A percentile compares a stretch with the other conserved stretches of the same genome.
phyloP scores from a whole-genome alignment of 2,329 filamentous ascomycete species.

The Botrytis porri region DNA sequence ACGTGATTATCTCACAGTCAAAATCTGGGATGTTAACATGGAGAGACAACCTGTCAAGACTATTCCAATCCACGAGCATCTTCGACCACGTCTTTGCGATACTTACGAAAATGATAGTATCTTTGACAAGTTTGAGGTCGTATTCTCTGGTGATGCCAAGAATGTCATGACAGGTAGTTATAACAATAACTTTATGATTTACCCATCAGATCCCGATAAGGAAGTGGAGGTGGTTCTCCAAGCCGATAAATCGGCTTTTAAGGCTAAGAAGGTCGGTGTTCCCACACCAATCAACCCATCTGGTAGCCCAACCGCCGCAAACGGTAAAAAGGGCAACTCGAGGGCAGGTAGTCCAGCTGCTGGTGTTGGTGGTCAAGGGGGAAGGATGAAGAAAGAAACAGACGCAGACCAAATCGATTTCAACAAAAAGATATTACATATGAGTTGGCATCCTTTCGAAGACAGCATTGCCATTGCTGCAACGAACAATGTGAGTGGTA shows the following conservation, averaged over 20 bases:
- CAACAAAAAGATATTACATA: conserved; percentile 99
- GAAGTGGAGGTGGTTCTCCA: conserved; percentile 97
- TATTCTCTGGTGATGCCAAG: conserved; percentile 96
- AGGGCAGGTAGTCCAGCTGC: conserved; percentile 84
- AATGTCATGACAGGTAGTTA: conserved; percentile 99
- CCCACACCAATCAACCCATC: conserved; percentile 92
- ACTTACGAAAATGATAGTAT: conserved; percentile 99
- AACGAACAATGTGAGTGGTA: conserved; percentile 87
- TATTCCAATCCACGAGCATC: conserved; percentile 96
- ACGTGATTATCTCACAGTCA: conserved; percentile 95
- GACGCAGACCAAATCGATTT: conserved; percentile 99
- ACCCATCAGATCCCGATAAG: conserved; percentile 91
- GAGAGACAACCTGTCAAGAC: conserved; percentile 96
- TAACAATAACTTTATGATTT: conserved; percentile 99
- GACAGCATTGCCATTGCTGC: conserved; percentile 99
- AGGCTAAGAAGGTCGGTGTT: conserved; percentile 98
- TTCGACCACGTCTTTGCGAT: conserved; percentile 89
- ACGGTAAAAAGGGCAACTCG: conserved; percentile 83
- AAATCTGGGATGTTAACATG: conserved; percentile 99
- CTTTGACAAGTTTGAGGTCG: conserved; percentile 99
- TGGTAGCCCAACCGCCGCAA: conserved; percentile 66
- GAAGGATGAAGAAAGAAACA: conserved; percentile 97
- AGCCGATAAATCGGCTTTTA: conserved; percentile 98
- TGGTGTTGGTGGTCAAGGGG: conserved; percentile 70
- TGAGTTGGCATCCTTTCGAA: conserved; percentile 99